Base-by-base conservation (phyloP, 1,284 basidiomycete species). In the Boletus holoroseus region DNA sequence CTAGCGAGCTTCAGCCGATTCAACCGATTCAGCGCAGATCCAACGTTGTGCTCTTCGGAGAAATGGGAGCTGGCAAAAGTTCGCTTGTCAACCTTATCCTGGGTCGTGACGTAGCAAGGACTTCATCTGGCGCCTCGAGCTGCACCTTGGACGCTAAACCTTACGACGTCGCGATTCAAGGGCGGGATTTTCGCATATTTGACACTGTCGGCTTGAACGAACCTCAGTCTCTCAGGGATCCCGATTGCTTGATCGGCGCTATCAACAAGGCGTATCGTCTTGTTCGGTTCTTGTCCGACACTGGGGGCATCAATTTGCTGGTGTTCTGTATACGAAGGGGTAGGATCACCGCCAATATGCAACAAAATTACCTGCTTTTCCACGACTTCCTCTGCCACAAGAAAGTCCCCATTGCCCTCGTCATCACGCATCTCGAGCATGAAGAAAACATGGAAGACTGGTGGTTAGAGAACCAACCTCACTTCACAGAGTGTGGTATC, bases 281-380 rank as follows among this genome's bases (percentile, higher is more conserved):
- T 24, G 44, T 65, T 26, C 50, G 24, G 40, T 47, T 32, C 47
- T 56, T 73, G 31, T 52, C 62, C 1, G 53, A 64, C 16, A 58
- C 58, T 1, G 66, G 58, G 5, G 69, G 68, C 5, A 55, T 73
- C 28, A 62, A 56, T 53, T 58, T 73, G 43, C 58, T 73, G 42
- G 58, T 73, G 18, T 72, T 70, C 43, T 69, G 67, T 50, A 59
- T 74, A 39, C 63, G 65, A 20, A 63, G 55, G 30, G 55, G 67
- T 11, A 63, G 71, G 52, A 69, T 74, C 56, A 64, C 60, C 7
- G 48, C 51, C 7, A 62, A 59, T 15, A 57, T 59, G 56, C 60
- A 67, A 27, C 54, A 61, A 27, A 70, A 72, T 46, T 74, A 70
- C 62, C 45, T 46, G 26, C 59, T 73, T 38, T 68, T 68, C 49